A percentile compares a stretch with the other conserved stretches of the same genome.
Conservation (phyloP, 371 early-diverging fungal species). For the Mycotypha africana region DNA sequence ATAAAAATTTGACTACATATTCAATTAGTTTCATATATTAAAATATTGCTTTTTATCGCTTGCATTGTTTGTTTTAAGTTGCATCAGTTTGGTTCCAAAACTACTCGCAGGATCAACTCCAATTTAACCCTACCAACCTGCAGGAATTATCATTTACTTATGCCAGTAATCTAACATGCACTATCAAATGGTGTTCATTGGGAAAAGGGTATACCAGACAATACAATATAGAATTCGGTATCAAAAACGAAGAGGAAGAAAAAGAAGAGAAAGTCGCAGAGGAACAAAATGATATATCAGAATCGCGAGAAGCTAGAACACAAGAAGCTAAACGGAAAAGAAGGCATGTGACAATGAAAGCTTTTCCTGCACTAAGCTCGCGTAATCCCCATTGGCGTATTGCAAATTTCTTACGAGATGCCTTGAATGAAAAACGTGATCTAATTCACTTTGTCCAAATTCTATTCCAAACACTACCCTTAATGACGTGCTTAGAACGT, state of each 20-base stretch:
- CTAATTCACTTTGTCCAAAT: slow-evolving; percentile 41
- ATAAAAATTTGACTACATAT: no score
- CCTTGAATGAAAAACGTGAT: slow-evolving; percentile 39
- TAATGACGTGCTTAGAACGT: slow-evolving; percentile 37
- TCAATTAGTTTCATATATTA: not conserved
- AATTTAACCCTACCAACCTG: slow-evolving; percentile 29
- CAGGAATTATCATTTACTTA: slow-evolving; percentile 33
- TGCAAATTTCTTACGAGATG: slow-evolving; percentile 28
- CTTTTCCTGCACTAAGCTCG: slow-evolving; percentile 9
- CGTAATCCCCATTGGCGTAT: slow-evolving; percentile 46
- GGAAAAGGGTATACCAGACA: slow-evolving; percentile 21
- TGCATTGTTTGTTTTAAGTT: slow-evolving; percentile 16
- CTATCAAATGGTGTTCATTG: slow-evolving; percentile 34
- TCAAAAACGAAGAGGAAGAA: slow-evolving; percentile 9
- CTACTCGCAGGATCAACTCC: slow-evolving; percentile 30
- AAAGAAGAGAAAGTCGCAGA: no score
- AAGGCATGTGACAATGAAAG: no score
- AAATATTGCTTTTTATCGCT: not conserved
- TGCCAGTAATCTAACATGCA: slow-evolving; percentile 32
- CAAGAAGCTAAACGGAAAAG: no score
- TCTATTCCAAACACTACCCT: slow-evolving; percentile 41
- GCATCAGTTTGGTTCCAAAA: slow-evolving; percentile 34
- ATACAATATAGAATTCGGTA: slow-evolving; percentile 24
- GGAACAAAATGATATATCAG: no score
- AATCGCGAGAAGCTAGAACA: no score